Base-by-base conservation (phyloP, 75 land plant genomes). In the Pinus albicaulis region DNA sequence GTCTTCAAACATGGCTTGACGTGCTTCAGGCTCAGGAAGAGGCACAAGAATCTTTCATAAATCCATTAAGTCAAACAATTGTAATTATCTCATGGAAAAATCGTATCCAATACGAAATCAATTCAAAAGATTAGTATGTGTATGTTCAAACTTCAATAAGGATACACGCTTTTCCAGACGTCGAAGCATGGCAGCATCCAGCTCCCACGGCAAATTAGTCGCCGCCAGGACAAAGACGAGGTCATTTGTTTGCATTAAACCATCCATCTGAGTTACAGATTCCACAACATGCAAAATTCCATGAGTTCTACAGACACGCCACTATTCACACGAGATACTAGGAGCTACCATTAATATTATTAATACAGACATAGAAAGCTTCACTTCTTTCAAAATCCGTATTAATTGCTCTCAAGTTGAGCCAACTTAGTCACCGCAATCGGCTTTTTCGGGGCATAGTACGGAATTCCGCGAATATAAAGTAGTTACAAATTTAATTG, bases 121-220 rank as follows among this genome's bases (percentile, higher is more conserved):
- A 62, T 62, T 22, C 15, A 58, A 25, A 15, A 52, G 0, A n/a
- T 73, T 57, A 31, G 61, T 8, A 23, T 38, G 5, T 44, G 15
- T 8, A 26, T 53, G 41, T 53, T 20, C 19, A 31, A 31, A 31
- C 31, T 31, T 31, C 31, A 59, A 15, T 61, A 83, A 84, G 82
- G 81, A 87, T 90, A 94, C 98, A 15, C 98, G 85, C 79, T 98
- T 98, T 75, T 98, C 99, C 80, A 98, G 98, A 10, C 98, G 89
- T 11, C 99, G 88, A 25, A 98, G 92, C 99, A 98, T 92, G 57
- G 99, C 99, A 59, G 89, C 92, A 89, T 98, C 99, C 31, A 98
- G 79, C 61, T 98, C 98, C 98, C 99, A 98, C 7, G 99, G 99
- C 25, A 98, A 73, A 73, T 98, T 98, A 60, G 99, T 98, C 61